phyloP scores from a whole-genome alignment of 2,329 filamentous ascomycete genomes.

The Colletotrichum sidae region DNA sequence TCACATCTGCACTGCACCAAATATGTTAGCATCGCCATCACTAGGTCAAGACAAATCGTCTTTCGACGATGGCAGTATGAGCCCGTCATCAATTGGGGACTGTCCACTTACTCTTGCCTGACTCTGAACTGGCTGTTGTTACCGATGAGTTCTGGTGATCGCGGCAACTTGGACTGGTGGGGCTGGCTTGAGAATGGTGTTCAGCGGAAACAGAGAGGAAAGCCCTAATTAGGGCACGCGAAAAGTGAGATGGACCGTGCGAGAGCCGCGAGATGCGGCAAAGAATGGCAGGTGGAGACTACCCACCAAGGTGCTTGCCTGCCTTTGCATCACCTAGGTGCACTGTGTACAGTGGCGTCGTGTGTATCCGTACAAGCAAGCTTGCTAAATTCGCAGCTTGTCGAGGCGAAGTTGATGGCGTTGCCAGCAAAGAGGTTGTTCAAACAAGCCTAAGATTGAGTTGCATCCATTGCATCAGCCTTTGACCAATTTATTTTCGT shows the following conservation, averaged over 20 bases:
- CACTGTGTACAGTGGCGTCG: neutral
- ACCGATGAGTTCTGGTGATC: constrained; percentile 44
- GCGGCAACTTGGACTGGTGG: constrained; percentile 29
- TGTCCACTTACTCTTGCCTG: constrained; percentile 68
- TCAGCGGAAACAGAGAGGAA: constrained; percentile 23
- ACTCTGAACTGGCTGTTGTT: constrained; percentile 54
- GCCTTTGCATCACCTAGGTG: neutral
- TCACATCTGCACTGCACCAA: constrained; percentile 87
- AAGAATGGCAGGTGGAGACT: too few relatives aligned
- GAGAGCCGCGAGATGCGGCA: neutral
- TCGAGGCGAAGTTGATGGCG: too few relatives aligned
- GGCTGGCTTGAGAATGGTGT: constrained; percentile 36
- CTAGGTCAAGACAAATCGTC: neutral
- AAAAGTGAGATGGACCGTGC: constrained; percentile 10
- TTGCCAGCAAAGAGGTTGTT: too few relatives aligned
- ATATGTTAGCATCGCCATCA: constrained; percentile 40
- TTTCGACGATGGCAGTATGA: neutral
- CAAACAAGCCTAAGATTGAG: too few relatives aligned
- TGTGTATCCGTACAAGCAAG: neutral
- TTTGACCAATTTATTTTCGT: too few relatives aligned
- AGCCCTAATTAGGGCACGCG: constrained; percentile 38
- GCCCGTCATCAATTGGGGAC: constrained; percentile 14
- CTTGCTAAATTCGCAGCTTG: neutral
- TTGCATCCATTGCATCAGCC: too few relatives aligned
- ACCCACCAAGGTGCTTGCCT: neutral